A percentile compares a stretch with the other conserved stretches of the same genome.
Evolutionary conservation across 768 basidiomycete genomes (phyloP).

Genomic region (Xerocomellus dryophilus): DNA sequence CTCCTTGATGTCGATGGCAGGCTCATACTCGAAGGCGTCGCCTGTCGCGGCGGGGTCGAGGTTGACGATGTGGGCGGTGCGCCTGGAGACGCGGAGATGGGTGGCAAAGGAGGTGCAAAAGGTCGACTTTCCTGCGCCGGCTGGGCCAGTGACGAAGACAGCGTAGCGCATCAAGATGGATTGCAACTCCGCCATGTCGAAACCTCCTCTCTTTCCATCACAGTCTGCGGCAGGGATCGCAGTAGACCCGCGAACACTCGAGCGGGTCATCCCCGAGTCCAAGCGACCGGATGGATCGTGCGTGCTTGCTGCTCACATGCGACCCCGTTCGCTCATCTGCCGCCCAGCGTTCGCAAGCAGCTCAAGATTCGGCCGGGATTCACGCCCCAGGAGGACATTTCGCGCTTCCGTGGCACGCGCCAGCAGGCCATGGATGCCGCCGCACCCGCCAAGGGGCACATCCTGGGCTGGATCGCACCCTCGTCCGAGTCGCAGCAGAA

Average conservation of each 20-base stretch:
- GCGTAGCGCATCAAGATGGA: conserved; percentile 73
- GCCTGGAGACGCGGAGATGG: conserved; percentile 77
- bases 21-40: conserved; percentile 87
- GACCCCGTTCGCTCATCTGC: conserved; percentile 9
- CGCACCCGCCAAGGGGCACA: conserved; percentile 70
- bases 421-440: conserved; percentile 69
- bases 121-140: conserved; percentile 96
- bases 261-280: conserved; percentile 87
- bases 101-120: conserved; percentile 87
- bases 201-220: conserved; percentile 71
- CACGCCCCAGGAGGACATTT: conserved; percentile 91
- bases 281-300: conserved; percentile 83
- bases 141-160: conserved; percentile 89
- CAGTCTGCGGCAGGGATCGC: conserved; percentile 76
- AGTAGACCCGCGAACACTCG: conserved; percentile 79
- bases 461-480: conserved; percentile 77
- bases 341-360: conserved; percentile 74
- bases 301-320: conserved; percentile 13
- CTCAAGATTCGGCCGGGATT: conserved; percentile 89
- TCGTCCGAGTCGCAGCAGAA: conserved; percentile 39
- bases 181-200: conserved; percentile 57
- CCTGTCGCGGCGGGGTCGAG: conserved; percentile 91
- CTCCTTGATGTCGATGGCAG: conserved; percentile 90
- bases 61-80: conserved; percentile 91
- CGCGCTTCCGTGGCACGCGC: conserved; percentile 76